Base-by-base conservation (phyloP, 2,329 filamentous ascomycete genomes). In the Lomentospora prolificans region DNA sequence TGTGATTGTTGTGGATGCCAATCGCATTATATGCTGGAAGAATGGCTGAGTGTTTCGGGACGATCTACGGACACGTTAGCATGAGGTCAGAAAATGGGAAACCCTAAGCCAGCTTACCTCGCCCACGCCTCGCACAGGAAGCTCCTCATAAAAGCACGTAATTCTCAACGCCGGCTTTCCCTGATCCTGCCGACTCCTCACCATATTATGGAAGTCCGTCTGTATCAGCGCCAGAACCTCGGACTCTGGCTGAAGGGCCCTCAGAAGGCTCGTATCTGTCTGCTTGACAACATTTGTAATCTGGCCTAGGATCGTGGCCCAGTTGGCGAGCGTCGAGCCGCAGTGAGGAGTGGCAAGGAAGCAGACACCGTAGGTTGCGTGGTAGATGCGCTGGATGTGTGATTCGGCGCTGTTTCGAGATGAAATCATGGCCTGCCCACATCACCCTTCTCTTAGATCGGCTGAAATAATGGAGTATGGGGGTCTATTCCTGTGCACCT, bases 1-100 rank as follows among this genome's bases (percentile, higher is more conserved):
- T 60, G 53, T 60, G 59, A 25, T 60, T 59, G 6, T 54, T 57
- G 24, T 55, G 59, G 41, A 60, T 58, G 3, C 55, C 55, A 14
- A 59, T 58, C 1, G 55, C 33, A 9, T 22, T 56, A 28, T 60
- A 60, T 12, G 48, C 51, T 4, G 56, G 55, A 14, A 60, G 58
- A 28, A 55, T 59, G 7, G 58, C 59, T 12, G 59, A 59, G 17
- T 58, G 36, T 22, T 60, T 53, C 10, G 59, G 58, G 3, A 60
- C 58, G 14, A 55, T 44, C 53, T 52, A 53, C 33, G 7, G 12
- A 9, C 6, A 33, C 6, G 12, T 12, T 6, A 33, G 30, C 12
- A 7, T 33, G 30, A 12, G 30, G 30, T 33, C 30, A 33, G 30
- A n/a, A n/a, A n/a, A n/a, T n/a, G n/a, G n/a, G n/a, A n/a, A n/a